Base-by-base conservation (phyloP, 2,329 filamentous ascomycete species). In the Hypoxylon sp. region DNA sequence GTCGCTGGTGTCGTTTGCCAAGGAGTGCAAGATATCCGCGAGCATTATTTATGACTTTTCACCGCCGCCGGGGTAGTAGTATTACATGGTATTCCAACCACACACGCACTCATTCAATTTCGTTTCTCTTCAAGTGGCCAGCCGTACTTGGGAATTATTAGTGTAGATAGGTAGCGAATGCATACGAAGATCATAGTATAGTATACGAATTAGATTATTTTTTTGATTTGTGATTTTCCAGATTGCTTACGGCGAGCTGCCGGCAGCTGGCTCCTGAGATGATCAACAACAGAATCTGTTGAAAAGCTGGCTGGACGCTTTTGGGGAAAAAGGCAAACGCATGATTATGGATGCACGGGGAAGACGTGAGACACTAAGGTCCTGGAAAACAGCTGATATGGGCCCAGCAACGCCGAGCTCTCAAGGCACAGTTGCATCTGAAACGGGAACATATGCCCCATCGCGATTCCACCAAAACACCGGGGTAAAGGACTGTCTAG, bases 1-100 rank as follows among this genome's bases (percentile, higher is more conserved):
- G 36, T 73, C 68, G 46, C 61, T 65, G 49, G 65, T 59, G 46
- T 73, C 69, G 63, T 72, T 68, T 45, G 66, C 71, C 32, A 75
- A 45, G 43, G 72, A 73, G 25, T 73, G 58, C 28, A 76, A 59
- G 45, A 74, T 67, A 63, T 74, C 70, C 63, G 74, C 71, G 14
- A 76, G 65, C 75, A 77, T 78, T 48, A 55, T 67, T 65, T 30
- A 50, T 52, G 25, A 14, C 11, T 57, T 21, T 51, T 57, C 36
- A 43, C 58, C 58, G 38, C 17, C 51, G 57, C 52, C 30, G 43
- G 57, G 57, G 9, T 46, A 36, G 25, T 46, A 23, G 45, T 49
- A 63, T 70, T 63, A 68, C 41, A 60, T 57, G 23, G 46, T 41
- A 68, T 60, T 48, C 43, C 45, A 50, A 50, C 17, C 48, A 56